A percentile compares a stretch with the other conserved stretches of the same genome.
Conservation (phyloP, 176 grass and related monocot genomes). For the Musa troglodytarum region DNA sequence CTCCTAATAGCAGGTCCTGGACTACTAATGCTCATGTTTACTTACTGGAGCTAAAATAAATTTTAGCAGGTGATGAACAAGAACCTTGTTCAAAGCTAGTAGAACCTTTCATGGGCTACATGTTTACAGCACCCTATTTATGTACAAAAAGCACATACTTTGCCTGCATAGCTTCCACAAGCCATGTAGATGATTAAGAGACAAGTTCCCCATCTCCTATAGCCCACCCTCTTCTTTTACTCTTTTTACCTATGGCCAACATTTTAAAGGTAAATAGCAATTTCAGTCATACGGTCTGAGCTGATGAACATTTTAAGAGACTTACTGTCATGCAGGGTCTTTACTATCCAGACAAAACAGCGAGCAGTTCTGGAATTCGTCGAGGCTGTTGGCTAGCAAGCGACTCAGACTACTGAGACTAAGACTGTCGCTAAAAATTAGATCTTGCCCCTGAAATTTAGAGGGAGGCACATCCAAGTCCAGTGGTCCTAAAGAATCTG, state of each 20-base stretch:
- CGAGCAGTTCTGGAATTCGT: constrained; percentile 69
- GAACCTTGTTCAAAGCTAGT: not conserved
- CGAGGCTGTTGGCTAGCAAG: constrained; percentile 69
- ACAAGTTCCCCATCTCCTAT: not conserved
- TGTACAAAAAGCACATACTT: constrained; percentile 7
- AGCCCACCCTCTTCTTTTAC: not conserved
- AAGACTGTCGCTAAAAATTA: constrained; percentile 58
- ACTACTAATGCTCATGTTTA: no score
- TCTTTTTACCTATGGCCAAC: not conserved
- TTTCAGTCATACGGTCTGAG: not conserved
- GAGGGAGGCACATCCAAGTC: constrained; percentile 53
- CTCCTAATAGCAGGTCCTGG: no score
- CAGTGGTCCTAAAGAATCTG: constrained; percentile 86
- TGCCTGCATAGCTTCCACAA: not conserved
- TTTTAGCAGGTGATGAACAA: constrained; percentile 1
- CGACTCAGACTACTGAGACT: constrained; percentile 70
- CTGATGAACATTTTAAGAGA: not conserved
- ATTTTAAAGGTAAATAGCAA: not conserved
- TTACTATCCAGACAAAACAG: constrained; percentile 49
- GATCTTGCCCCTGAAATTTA: constrained; percentile 49
- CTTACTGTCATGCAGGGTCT: constrained; percentile 19
- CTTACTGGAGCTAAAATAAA: no score
- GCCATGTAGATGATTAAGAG: not conserved
- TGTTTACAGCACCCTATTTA: constrained; percentile 8
- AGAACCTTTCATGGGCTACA: not conserved